Evolutionary conservation across 495 filamentous ascomycete species (phyloP), one percentile per base, ranked within the genome.

Genomic region (Penicillium verhagenii): DNA sequence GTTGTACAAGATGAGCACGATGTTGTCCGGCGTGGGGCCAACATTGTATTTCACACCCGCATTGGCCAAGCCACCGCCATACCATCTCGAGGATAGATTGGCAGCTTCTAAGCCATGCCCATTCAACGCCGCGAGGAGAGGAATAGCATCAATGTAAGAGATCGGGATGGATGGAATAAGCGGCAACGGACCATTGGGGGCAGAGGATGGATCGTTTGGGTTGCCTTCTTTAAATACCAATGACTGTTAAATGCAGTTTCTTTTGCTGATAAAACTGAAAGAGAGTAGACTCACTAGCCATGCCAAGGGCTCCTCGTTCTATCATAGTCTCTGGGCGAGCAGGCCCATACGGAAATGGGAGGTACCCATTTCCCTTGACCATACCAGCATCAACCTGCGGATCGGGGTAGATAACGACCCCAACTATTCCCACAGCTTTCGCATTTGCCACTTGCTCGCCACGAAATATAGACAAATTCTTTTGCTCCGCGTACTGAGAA

Each of bases 381-480:
- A 88, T 76, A 7, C 86, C 78, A 6, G 89, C 90, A 72, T 98
- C 94, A 60, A 92, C 88, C 38, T 91, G 90, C 2, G 93, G 93
- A 68, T 98, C 94, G 38, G 78, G 85, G 69, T 92, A 98, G 4
- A 96, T 78, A 43, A 97, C 72, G 21, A 85, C 83, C 6, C 94
- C 92, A 23, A 96, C 75, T 86, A 95, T 94, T 20, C 93, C 94
- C 31, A 94, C 92, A 38, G 90, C 82, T 77, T 96, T 96, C n/a
- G n/a, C 50, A 97, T 84, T 70, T 97, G 97, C 57, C 96, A 74
- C 2, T 92, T 94, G 38, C 94, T 80, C 73, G 97, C 97, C 51
- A 92, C 85, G 16, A 78, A 73, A 7, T 93, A n/a, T n/a, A n/a
- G n/a, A n/a, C n/a, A n/a, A n/a, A n/a, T n/a, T n/a, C n/a, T n/a